Evolutionary conservation across 805 yeast species (phyloP).

Genomic region (Sugiyamaella floridensis): DNA sequence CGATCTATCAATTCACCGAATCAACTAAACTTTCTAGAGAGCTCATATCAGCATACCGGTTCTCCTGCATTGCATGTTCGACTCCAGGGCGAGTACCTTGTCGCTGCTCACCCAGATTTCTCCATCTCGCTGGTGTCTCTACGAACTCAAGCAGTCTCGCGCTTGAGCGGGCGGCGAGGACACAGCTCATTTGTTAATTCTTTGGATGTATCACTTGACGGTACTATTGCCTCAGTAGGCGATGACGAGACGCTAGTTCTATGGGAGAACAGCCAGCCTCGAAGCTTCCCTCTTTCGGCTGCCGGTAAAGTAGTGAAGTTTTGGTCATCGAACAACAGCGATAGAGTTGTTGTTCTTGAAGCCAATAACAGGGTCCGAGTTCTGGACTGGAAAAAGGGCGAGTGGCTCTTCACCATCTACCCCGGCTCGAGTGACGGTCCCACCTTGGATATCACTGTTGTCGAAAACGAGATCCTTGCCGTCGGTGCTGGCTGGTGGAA

Average conservation of each 20-base stretch:
- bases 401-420: slow-evolving; percentile 30
- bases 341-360: slow-evolving; percentile 31
- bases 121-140: slow-evolving; percentile 16
- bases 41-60: slow-evolving; percentile 15
- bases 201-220: slow-evolving; percentile 28
- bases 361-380: slow-evolving; percentile 29
- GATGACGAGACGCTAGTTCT: slow-evolving; percentile 29
- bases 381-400: slow-evolving; percentile 30
- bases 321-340: slow-evolving; percentile 31
- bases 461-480: slow-evolving; percentile 25
- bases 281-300: slow-evolving; percentile 15
- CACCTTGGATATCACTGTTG: not conserved
- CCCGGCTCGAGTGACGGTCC: slow-evolving; percentile 16
- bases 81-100: slow-evolving; percentile 9
- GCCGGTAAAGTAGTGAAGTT: slow-evolving; percentile 29
- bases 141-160: slow-evolving; percentile 1
- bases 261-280: slow-evolving; percentile 22
- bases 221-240: slow-evolving; percentile 27
- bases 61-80: slow-evolving; percentile 11
- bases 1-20: not conserved
- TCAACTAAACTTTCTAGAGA: not conserved
- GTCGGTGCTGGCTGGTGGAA: slow-evolving; percentile 34
- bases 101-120: slow-evolving; percentile 21
- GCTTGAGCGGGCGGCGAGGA: slow-evolving; percentile 9
- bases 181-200: slow-evolving; percentile 27